Conservation (phyloP, 2,329 filamentous ascomycete genomes). For the Fusarium austroafricanum region DNA sequence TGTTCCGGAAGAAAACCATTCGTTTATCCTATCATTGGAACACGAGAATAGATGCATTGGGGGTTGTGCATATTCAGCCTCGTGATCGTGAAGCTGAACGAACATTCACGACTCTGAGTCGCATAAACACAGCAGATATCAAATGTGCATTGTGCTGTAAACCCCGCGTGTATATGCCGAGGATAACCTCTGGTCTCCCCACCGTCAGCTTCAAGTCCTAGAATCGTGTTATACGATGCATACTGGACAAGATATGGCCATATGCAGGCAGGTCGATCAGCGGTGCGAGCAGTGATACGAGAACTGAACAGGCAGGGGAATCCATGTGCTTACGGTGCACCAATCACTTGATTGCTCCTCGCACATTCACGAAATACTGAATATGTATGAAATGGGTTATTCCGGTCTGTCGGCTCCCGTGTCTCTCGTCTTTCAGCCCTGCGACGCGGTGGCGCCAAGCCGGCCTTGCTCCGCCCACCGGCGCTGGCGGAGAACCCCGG, state of each 20-base stretch:
- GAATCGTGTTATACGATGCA: background rate
- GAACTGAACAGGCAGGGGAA: background rate
- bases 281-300: conserved; percentile 17
- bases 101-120: too few relatives aligned
- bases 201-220: conserved; percentile 15
- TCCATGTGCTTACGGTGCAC: conserved; percentile 17
- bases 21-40: background rate
- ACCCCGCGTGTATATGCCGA: conserved; percentile 2
- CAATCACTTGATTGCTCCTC: background rate
- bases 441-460: conserved; percentile 31
- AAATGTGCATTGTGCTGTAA: background rate
- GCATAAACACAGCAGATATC: background rate
- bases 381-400: background rate
- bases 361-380: background rate
- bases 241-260: background rate
- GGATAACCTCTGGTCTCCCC: conserved; percentile 1
- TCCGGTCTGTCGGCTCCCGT: background rate
- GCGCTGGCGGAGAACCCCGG: conserved; percentile 1
- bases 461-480: conserved; percentile 26
- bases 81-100: background rate
- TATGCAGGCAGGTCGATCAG: background rate
- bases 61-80: conserved; percentile 6
- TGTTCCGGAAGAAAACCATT: background rate
- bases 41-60: conserved; percentile 8
- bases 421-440: conserved; percentile 2